phyloP scores from a whole-genome alignment of 2,329 filamentous ascomycete genomes.

The Alternaria ethzedia region DNA sequence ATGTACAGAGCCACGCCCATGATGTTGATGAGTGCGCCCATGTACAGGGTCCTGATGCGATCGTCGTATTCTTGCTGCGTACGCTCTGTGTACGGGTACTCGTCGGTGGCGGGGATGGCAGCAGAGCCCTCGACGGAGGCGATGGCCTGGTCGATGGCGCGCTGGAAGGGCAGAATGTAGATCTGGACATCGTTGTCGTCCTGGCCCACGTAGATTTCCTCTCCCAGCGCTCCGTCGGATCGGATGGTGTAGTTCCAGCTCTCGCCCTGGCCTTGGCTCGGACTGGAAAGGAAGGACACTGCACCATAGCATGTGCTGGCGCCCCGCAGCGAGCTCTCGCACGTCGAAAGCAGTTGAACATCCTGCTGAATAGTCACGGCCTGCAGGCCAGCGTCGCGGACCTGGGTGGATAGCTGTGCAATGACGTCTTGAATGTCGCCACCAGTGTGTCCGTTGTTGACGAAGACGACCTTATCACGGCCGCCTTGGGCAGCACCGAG shows the following conservation, averaged over 20 bases:
- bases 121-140: slow-evolving; percentile 58
- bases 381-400: slow-evolving; percentile 62
- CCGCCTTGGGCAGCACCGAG: slow-evolving; percentile 64
- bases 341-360: slow-evolving; percentile 66
- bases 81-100: slow-evolving; percentile 78
- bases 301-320: slow-evolving; percentile 76
- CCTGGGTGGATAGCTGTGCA: slow-evolving; percentile 63
- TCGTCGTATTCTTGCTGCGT: slow-evolving; percentile 71
- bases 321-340: slow-evolving; percentile 63
- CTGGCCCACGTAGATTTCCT: slow-evolving; percentile 68
- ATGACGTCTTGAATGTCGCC: slow-evolving; percentile 78
- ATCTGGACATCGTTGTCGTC: slow-evolving; percentile 76
- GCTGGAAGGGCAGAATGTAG: slow-evolving; percentile 80
- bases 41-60: slow-evolving; percentile 72
- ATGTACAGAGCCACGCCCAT: slow-evolving; percentile 81
- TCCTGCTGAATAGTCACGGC: slow-evolving; percentile 63
- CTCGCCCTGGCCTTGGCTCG: slow-evolving; percentile 68
- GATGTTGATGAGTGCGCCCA: slow-evolving; percentile 75
- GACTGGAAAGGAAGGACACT: slow-evolving; percentile 76
- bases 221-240: slow-evolving; percentile 73
- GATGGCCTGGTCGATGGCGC: slow-evolving; percentile 78
- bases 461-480: slow-evolving; percentile 75
- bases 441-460: slow-evolving; percentile 72
- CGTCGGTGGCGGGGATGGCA: slow-evolving; percentile 53
- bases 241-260: slow-evolving; percentile 88